A percentile compares a stretch with the other conserved stretches of the same genome.
These are phyloP conservation scores for Talaromyces thailandensis DNA, from an alignment of 495 filamentous ascomycete genomes.

Conservation along the genomic window DNA sequence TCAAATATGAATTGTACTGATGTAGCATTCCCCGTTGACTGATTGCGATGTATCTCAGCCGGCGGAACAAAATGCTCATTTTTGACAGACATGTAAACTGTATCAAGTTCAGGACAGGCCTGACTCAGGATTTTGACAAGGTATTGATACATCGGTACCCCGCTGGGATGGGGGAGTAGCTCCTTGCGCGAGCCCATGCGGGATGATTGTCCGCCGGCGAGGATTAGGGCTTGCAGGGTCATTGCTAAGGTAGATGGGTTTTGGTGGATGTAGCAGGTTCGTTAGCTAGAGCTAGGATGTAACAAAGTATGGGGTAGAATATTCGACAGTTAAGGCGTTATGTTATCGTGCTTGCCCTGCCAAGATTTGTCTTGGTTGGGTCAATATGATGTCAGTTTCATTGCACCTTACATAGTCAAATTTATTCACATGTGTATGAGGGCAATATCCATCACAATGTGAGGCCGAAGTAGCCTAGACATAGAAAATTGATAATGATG, in stretches of 20 bases:
- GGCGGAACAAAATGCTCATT: not conserved
- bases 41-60: not conserved
- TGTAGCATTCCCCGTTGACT: not conserved
- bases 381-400: too few relatives aligned
- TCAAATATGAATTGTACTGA: not conserved
- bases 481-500: too few relatives aligned
- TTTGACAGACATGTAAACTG: conserved; percentile 15
- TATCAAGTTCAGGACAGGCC: conserved; percentile 11
- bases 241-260: not conserved
- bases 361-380: too few relatives aligned
- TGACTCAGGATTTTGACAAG: conserved; percentile 10
- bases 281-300: too few relatives aligned
- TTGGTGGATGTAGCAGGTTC: too few relatives aligned
- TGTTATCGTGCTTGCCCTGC: too few relatives aligned
- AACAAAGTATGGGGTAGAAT: too few relatives aligned
- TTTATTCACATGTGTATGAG: too few relatives aligned
- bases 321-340: too few relatives aligned
- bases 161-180: conserved; percentile 9
- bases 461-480: too few relatives aligned
- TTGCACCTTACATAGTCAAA: too few relatives aligned
- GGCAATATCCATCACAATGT: too few relatives aligned
- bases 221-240: conserved; percentile 7
- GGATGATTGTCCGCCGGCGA: conserved; percentile 14
- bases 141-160: conserved; percentile 11
- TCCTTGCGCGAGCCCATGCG: conserved; percentile 17